phyloP scores from a whole-genome alignment of 2,329 filamentous ascomycete genomes.

The Exophiala sideris region DNA sequence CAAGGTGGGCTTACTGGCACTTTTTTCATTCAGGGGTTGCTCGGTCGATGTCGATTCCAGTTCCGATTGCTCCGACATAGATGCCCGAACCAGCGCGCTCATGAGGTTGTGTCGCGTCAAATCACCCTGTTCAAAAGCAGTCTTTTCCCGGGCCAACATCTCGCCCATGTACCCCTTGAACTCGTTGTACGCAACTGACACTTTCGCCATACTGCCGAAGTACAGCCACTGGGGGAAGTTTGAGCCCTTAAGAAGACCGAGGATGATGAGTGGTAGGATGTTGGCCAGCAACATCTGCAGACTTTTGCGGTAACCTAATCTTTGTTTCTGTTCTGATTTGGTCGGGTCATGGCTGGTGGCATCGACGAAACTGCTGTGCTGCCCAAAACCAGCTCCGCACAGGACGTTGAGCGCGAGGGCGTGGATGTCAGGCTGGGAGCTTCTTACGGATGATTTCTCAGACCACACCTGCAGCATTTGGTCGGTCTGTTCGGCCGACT shows the following conservation, averaged over 20 bases:
- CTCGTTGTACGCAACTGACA: slow-evolving; percentile 12
- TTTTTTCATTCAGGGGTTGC: no score
- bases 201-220: slow-evolving; percentile 10
- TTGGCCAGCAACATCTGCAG: slow-evolving; percentile 15
- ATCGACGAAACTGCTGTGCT: slow-evolving; percentile 19
- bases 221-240: slow-evolving; percentile 13
- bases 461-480: slow-evolving; percentile 31
- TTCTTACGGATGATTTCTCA: slow-evolving; percentile 15
- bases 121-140: slow-evolving; percentile 17
- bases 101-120: slow-evolving; percentile 18
- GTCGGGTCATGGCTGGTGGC: neutral
- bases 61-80: no score
- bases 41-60: neutral
- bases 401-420: slow-evolving; percentile 29
- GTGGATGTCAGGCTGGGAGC: slow-evolving; percentile 24
- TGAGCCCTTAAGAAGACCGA: slow-evolving; percentile 10
- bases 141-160: slow-evolving; percentile 20
- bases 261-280: slow-evolving; percentile 17
- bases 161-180: slow-evolving; percentile 31
- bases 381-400: slow-evolving; percentile 28
- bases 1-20: neutral
- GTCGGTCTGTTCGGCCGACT: slow-evolving; percentile 33
- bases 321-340: neutral
- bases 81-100: slow-evolving; percentile 41
- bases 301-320: slow-evolving; percentile 19